phyloP scores from a whole-genome alignment of 2,329 filamentous ascomycete genomes.

The Diaporthe velutina region DNA sequence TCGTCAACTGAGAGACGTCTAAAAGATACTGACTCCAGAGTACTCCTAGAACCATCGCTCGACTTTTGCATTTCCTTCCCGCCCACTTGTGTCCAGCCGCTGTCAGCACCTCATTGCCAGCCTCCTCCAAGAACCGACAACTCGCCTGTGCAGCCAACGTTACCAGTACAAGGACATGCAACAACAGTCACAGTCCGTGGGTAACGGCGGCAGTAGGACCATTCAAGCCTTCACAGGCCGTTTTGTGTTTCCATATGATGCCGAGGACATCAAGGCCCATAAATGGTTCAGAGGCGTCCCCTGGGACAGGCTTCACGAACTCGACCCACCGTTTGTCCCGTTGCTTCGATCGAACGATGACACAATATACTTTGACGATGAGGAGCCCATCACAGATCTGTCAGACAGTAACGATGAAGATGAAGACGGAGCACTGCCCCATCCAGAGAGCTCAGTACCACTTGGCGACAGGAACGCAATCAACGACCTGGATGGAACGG shows the following conservation, averaged over 20 bases:
- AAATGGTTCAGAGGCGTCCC: constrained; percentile 85
- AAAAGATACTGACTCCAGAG: neutral
- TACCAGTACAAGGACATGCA: constrained; percentile 77
- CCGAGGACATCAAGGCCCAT: constrained; percentile 89
- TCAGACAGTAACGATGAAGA: constrained; percentile 58
- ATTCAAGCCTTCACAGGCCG: constrained; percentile 55
- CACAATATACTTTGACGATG: constrained; percentile 92
- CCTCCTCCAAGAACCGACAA: constrained; percentile 80
- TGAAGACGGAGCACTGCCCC: constrained; percentile 12
- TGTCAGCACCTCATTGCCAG: constrained; percentile 83
- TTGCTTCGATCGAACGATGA: constrained; percentile 76
- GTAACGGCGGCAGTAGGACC: constrained; percentile 43
- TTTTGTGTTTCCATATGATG: constrained; percentile 86
- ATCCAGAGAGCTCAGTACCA: neutral
- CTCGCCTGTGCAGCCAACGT: constrained; percentile 80
- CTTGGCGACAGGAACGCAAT: neutral
- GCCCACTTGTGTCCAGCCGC: constrained; percentile 73
- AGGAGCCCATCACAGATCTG: constrained; percentile 77
- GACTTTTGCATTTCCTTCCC: constrained; percentile 78
- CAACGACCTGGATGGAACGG: constrained; percentile 25
- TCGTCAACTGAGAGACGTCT: neutral
- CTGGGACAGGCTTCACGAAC: constrained; percentile 81
- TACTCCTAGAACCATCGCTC: constrained; percentile 73
- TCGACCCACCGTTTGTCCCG: constrained; percentile 84
- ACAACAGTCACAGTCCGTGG: constrained; percentile 33